These are phyloP conservation scores for Turritis glabra DNA, from an alignment of 345 rosid genomes.

Conservation along the genomic window DNA sequence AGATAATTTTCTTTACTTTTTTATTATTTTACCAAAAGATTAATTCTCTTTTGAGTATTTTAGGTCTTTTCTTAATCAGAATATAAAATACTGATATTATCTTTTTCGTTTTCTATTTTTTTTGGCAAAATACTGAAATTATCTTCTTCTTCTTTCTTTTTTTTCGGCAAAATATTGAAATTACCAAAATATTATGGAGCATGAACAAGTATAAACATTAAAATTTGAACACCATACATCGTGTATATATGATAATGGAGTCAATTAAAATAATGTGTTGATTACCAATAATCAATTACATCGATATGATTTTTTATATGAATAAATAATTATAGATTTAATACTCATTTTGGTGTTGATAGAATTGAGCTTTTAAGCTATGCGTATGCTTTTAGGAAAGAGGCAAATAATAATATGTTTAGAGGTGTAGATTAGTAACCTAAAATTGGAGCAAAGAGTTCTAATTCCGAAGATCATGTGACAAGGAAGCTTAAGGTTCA, in stretches of 20 bases:
- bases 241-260: background rate
- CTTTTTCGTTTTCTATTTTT: background rate
- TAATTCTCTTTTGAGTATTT: background rate
- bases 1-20: background rate
- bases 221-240: background rate
- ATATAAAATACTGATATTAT: background rate
- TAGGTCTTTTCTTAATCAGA: background rate
- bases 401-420: too few relatives aligned
- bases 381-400: background rate
- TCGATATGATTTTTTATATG: too few relatives aligned
- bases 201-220: background rate
- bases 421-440: too few relatives aligned
- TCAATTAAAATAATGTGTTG: background rate
- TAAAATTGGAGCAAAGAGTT: background rate
- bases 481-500: constrained; percentile 12
- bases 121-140: background rate
- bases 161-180: too few relatives aligned
- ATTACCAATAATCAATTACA: background rate
- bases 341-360: background rate
- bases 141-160: background rate
- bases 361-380: too few relatives aligned
- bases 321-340: too few relatives aligned
- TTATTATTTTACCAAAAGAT: background rate
- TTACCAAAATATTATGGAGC: background rate
- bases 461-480: background rate